phyloP scores from a whole-genome alignment of 805 yeast genomes.

The Kuraishia hungarica region DNA sequence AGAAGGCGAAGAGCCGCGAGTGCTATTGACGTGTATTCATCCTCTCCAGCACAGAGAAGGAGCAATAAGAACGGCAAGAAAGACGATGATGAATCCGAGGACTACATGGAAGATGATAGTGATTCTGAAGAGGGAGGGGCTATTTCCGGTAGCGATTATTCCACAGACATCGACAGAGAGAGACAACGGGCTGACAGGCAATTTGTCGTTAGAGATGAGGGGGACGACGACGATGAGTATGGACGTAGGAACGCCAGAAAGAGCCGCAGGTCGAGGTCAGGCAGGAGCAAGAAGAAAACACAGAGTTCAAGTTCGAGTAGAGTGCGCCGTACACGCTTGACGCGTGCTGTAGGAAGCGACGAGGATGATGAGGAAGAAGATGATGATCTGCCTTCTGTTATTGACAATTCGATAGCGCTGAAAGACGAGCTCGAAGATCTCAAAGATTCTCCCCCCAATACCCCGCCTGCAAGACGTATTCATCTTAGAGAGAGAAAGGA shows the following conservation, averaged over 20 bases:
- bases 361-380: slow-evolving; percentile 6
- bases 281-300: not conserved
- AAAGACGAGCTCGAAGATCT: slow-evolving; percentile 62
- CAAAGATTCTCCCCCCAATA: slow-evolving; percentile 50
- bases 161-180: slow-evolving; percentile 1
- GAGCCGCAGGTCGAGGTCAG: not conserved
- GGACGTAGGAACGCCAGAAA: not conserved
- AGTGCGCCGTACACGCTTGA: not conserved
- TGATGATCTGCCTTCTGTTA: slow-evolving; percentile 10
- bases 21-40: not conserved
- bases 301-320: not conserved
- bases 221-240: slow-evolving; percentile 1
- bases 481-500: slow-evolving; percentile 55
- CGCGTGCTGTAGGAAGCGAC: not conserved
- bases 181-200: slow-evolving; percentile 1
- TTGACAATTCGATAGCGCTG: slow-evolving; percentile 25
- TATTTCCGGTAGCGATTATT: slow-evolving; percentile 1
- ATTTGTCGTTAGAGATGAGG: slow-evolving; percentile 2
- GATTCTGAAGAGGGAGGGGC: not conserved
- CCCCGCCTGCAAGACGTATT: slow-evolving; percentile 37
- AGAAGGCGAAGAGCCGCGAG: not conserved
- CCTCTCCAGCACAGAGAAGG: not conserved
- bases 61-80: not conserved
- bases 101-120: not conserved
- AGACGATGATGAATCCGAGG: slow-evolving; percentile 1